These are phyloP conservation scores for Peronospora farinosa DNA, from an alignment of 352 stramenopile species.

Conservation along the genomic window DNA sequence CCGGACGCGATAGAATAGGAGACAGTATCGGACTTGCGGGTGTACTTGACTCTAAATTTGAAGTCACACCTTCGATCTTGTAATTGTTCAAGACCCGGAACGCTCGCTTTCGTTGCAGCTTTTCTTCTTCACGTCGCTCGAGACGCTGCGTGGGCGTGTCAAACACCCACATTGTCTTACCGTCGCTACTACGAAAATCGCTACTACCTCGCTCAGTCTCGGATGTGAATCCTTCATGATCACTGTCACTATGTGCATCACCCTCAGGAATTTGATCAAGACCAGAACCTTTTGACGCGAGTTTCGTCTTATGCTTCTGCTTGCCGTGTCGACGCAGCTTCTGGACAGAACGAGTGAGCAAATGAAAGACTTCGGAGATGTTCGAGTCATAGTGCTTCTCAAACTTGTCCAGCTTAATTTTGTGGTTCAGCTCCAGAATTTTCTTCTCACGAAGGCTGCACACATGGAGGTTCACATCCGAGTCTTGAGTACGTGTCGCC, in stretches of 20 bases:
- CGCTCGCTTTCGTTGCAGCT: conserved; percentile 38
- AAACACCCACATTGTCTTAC: conserved; percentile 50
- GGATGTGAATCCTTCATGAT: conserved; percentile 9
- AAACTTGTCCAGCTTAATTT: conserved; percentile 47
- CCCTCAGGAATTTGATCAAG: conserved; percentile 29
- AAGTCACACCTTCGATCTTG: conserved; percentile 34
- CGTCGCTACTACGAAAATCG: conserved; percentile 17
- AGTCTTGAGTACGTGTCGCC: conserved; percentile 2
- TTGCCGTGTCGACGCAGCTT: conserved; percentile 18
- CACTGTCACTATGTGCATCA: conserved; percentile 9
- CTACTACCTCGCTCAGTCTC: background rate
- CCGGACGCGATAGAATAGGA: conserved; percentile 20
- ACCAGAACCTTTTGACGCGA: conserved; percentile 6
- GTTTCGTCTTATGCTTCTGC: conserved; percentile 8
- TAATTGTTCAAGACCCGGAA: conserved; percentile 57
- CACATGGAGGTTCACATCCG: conserved; percentile 14
- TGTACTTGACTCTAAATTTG: conserved; percentile 7
- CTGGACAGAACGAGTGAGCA: conserved; percentile 36
- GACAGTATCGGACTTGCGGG: conserved; percentile 15
- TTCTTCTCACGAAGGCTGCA: conserved; percentile 55
- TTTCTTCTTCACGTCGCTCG: conserved; percentile 44
- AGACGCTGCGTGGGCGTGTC: conserved; percentile 49
- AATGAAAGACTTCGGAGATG: conserved; percentile 52
- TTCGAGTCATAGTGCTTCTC: conserved; percentile 62
- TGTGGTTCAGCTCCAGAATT: conserved; percentile 45